Base-by-base conservation (phyloP, 2,329 filamentous ascomycete genomes). In the Hymenoscyphus occultus region DNA sequence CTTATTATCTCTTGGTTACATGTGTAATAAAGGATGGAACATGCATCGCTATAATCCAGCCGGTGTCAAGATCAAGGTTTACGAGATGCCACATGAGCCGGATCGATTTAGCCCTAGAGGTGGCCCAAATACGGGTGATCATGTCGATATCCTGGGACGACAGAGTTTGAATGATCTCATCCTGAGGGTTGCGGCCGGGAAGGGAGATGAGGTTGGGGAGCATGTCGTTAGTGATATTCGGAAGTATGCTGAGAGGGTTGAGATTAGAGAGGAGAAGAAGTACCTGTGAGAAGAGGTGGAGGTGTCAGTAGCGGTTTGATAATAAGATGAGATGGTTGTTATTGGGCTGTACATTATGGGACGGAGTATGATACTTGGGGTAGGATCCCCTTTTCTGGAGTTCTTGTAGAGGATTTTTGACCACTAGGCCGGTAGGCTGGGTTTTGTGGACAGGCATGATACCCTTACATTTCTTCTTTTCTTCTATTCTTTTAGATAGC, bases 81-180 rank as follows among this genome's bases (percentile, higher is more conserved):
- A 90, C 67, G 95, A 99, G 80, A 99, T 99, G 95, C 91, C 89
- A 0, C 95, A 99, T 75, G 93, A 98, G 74, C 95, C 95, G 0
- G 94, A 97, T 72, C 81, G 92, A 19, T 99, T 97, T 77, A 94
- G 89, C 71, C 92, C 95, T 0, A 82, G 95, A 62, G 87, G 87
- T 19, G 87, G 86, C 0, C 85, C 86, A 31, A 86, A 86, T 66
- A 87, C 84, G 67, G 93, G 93, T 14, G 95, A 99, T 75, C 95
- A 99, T 74, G 95, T 99, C 60, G 95, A 99, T 75, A 99, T 99
- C 65, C 82, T 99, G 2, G 95, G 95, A 0, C 83, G 95, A 39
- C 88, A 93, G 70, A 92, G 87, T 39, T 82, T 99, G 32, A 99
- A 99, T 73, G 95, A 99, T 77, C 80, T 98, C 60, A 90, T 99